These are phyloP conservation scores for Harrya chromipes DNA, from an alignment of 768 basidiomycete genomes.

Conservation along the genomic window DNA sequence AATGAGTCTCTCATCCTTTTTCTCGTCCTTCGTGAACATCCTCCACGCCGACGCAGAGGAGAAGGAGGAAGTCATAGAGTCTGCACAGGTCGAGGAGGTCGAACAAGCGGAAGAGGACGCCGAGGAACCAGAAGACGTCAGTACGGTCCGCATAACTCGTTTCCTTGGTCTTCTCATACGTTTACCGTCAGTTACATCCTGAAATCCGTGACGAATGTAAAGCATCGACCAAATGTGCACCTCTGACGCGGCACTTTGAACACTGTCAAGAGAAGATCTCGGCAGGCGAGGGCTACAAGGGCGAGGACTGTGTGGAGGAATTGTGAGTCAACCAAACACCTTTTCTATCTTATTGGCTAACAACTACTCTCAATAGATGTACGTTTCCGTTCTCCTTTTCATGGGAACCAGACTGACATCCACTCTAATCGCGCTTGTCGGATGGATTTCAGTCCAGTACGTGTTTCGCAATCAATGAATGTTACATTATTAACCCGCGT, in stretches of 20 bases:
- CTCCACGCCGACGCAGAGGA: conserved; percentile 42
- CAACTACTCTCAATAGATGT: conserved; percentile 18
- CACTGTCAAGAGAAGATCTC: conserved; percentile 89
- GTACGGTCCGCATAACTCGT: conserved; percentile 27
- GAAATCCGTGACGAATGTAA: conserved; percentile 74
- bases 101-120: conserved; percentile 50
- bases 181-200: conserved; percentile 55
- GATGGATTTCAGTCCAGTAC: conserved; percentile 57
- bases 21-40: conserved; percentile 41
- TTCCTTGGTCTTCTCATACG: not conserved
- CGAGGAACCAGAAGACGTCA: conserved; percentile 79
- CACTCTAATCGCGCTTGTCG: not conserved
- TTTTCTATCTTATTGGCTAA: conserved; percentile 1
- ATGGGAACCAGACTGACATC: conserved; percentile 8
- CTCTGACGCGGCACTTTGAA: conserved; percentile 77
- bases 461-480: conserved; percentile 27
- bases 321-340: conserved; percentile 49
- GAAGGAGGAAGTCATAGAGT: conserved; percentile 26
- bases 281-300: conserved; percentile 78
- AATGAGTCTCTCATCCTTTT: conserved; percentile 44
- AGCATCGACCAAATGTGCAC: conserved; percentile 58
- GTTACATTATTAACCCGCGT: conserved; percentile 4
- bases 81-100: conserved; percentile 38
- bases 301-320: conserved; percentile 93
- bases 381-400: conserved; percentile 8